These are phyloP conservation scores for Gracilaria gracilis DNA, from an alignment of 23 red algal genomes.

Conservation along the genomic window DNA sequence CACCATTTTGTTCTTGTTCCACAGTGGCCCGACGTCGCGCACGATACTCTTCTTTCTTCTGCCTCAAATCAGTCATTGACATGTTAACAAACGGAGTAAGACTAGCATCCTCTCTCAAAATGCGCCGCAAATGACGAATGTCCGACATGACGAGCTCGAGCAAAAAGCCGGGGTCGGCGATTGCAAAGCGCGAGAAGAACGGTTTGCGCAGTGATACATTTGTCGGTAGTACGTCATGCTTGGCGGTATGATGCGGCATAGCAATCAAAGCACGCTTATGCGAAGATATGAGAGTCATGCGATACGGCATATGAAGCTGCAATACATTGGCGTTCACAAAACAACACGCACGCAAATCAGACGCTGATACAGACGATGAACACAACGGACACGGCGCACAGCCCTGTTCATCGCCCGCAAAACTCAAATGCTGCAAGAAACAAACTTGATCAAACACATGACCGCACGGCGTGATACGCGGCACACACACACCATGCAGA, in stretches of 20 bases:
- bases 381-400: constrained; percentile 42
- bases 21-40: neutral
- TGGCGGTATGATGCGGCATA: neutral
- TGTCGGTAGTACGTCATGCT: neutral
- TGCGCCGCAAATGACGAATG: constrained; percentile 8
- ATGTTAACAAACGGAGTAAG: constrained; percentile 36
- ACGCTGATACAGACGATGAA: neutral
- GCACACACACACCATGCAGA: neutral
- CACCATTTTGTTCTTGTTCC: neutral
- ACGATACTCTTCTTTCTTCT: constrained; percentile 9
- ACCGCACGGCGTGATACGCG: constrained; percentile 54
- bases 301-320: neutral
- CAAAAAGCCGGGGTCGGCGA: constrained; percentile 32
- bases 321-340: neutral
- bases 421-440: constrained; percentile 28
- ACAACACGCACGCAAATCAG: constrained; percentile 7
- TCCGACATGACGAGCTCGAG: neutral
- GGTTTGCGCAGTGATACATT: neutral
- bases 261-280: neutral
- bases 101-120: constrained; percentile 26
- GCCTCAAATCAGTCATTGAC: constrained; percentile 12
- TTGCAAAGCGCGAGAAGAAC: constrained; percentile 45
- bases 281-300: constrained; percentile 22
- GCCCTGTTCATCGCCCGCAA: neutral
- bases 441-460: constrained; percentile 60